These are phyloP conservation scores for Cyberlindnera amylophila DNA, from an alignment of 805 yeast species.

Conservation along the genomic window DNA sequence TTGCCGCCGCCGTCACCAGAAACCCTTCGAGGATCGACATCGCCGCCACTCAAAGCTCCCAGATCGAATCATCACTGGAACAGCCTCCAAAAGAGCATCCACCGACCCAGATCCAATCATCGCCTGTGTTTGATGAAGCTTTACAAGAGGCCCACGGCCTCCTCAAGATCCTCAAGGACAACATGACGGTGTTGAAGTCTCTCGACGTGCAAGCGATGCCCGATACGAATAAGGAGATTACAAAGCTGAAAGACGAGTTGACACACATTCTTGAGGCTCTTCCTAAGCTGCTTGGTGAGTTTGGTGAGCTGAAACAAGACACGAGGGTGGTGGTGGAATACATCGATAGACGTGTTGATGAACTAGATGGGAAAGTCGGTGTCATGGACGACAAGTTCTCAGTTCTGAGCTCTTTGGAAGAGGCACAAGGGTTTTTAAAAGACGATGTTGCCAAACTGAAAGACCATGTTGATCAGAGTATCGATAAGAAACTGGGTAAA, in stretches of 20 bases:
- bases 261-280: background rate
- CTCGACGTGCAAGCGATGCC: too few relatives aligned
- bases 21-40: slow-evolving; percentile 1
- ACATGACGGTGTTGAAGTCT: background rate
- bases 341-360: background rate
- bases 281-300: background rate
- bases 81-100: background rate
- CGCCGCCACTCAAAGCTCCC: slow-evolving; percentile 5
- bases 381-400: background rate
- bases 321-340: slow-evolving; percentile 1
- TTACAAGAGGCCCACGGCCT: background rate
- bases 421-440: background rate
- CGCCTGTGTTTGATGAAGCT: too few relatives aligned
- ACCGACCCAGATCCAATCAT: background rate
- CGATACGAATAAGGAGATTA: too few relatives aligned
- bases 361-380: background rate
- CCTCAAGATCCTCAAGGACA: background rate
- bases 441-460: background rate
- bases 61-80: background rate
- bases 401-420: background rate
- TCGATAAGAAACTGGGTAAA: background rate
- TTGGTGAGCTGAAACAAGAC: background rate
- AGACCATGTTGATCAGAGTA: background rate
- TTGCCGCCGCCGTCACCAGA: too few relatives aligned
- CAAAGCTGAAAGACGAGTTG: background rate